Evolutionary conservation across 306 rosid species (phyloP), one percentile per base, ranked within the genome.

Genomic region (Malus sylvestris): DNA sequence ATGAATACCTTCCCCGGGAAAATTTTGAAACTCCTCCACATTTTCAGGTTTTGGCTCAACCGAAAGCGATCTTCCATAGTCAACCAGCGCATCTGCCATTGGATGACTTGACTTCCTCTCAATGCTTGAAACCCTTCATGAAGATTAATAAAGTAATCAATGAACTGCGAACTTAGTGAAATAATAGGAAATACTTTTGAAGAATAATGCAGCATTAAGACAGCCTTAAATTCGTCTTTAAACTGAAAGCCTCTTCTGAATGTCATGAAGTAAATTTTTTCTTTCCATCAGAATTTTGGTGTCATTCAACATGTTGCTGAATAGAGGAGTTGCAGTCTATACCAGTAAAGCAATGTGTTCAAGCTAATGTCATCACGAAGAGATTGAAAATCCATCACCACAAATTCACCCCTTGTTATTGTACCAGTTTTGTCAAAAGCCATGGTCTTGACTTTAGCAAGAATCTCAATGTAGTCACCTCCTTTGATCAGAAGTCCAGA

Each of bases 91-190:
- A 42, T 82, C 86, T 10, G 98, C 97, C 93, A 92, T 85, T 69
- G 99, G 99, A 88, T 96, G 99, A 58, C 99, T 92, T 61, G 99
- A 88, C 86, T 96, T 96, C 84, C 93, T 91, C 89, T 96, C 99
- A 59, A 96, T 80, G 78, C 99, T 89, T 52, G 99, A 83, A 57
- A 91, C 98, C 98, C 99, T 96, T 52, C 79, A 83, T 15, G 8
- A 51, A 6, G 55, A 51, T 51, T 4, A 51, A 51, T 51, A 51
- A 15, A 42, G 45, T 42, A 42, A 42, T 42, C 45, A 42, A 42
- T 42, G 12, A 42, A 51, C 55, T 51, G 55, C 5, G 2, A 51
- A 51, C 18, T 51, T 51, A 51, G 55, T 5, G 12, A 42, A 42
- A 42, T 42, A 42, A 42, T 42, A 42, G 45, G 45, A 9, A 42